Evolutionary conservation across 768 basidiomycete genomes (phyloP).

Genomic region (Suillus spraguei): DNA sequence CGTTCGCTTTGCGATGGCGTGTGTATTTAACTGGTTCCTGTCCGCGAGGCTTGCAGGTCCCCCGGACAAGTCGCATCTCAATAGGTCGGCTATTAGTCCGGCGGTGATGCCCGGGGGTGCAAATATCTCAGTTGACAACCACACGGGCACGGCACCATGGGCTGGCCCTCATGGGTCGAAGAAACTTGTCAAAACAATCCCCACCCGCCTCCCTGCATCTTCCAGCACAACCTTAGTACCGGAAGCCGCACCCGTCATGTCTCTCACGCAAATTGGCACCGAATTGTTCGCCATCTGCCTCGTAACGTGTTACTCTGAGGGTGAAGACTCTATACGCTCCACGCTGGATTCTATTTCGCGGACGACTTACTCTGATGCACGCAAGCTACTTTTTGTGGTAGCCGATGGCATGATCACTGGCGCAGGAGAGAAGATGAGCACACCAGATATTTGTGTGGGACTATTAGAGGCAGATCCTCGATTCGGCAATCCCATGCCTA

Average conservation of each 20-base stretch:
- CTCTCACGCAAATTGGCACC: conserved; percentile 87
- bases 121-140: conserved; percentile 91
- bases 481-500: conserved; percentile 94
- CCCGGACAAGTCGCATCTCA: conserved; percentile 70
- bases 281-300: conserved; percentile 95
- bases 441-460: conserved; percentile 94
- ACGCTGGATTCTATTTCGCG: conserved; percentile 93
- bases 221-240: conserved; percentile 58
- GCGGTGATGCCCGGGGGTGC: conserved; percentile 97
- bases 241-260: conserved; percentile 57
- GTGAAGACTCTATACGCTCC: conserved; percentile 86
- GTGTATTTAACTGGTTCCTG: conserved; percentile 96
- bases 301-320: conserved; percentile 98
- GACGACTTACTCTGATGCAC: conserved; percentile 88
- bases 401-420: conserved; percentile 99
- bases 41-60: conserved; percentile 80
- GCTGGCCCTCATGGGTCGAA: conserved; percentile 59
- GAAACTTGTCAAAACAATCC: conserved; percentile 50
- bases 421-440: conserved; percentile 92
- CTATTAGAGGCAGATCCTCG: conserved; percentile 91
- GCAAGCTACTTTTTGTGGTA: conserved; percentile 92
- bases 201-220: conserved; percentile 50
- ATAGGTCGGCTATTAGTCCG: conserved; percentile 86
- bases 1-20: conserved; percentile 94
- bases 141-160: conserved; percentile 94